These are phyloP conservation scores for Xylaria longipes DNA, from an alignment of 495 filamentous ascomycete species.

Conservation along the genomic window DNA sequence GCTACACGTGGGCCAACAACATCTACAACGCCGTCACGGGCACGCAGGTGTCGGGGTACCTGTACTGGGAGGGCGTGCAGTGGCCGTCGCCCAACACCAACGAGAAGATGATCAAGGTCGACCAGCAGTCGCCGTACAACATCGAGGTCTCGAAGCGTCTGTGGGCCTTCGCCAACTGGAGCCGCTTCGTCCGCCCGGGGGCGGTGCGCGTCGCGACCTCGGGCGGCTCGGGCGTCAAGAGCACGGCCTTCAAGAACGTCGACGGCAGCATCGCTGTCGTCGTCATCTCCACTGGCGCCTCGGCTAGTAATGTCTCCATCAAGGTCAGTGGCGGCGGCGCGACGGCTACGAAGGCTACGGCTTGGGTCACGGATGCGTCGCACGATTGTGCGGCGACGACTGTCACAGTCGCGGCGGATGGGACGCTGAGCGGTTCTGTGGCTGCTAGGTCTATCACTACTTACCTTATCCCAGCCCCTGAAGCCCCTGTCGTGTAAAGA, in stretches of 20 bases:
- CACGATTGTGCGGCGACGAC: slow-evolving; percentile 41
- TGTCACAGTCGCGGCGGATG: slow-evolving; percentile 38
- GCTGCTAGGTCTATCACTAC: slow-evolving; percentile 46
- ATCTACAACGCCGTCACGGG: slow-evolving; percentile 55
- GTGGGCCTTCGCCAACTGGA: slow-evolving; percentile 62
- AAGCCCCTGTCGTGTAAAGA: slow-evolving; percentile 14
- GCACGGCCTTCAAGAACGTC: slow-evolving; percentile 57
- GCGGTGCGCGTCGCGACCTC: slow-evolving; percentile 49
- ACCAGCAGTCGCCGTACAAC: slow-evolving; percentile 44
- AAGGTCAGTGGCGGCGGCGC: slow-evolving; percentile 34
- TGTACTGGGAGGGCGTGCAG: slow-evolving; percentile 64
- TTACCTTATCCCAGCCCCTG: slow-evolving; percentile 40
- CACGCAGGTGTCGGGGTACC: slow-evolving; percentile 53
- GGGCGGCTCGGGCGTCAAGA: slow-evolving; percentile 45
- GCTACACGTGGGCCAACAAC: slow-evolving; percentile 63
- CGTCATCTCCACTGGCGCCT: slow-evolving; percentile 53
- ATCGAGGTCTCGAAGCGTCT: slow-evolving; percentile 53
- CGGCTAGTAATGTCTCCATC: slow-evolving; percentile 38
- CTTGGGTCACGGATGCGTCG: slow-evolving; percentile 47
- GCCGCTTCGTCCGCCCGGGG: slow-evolving; percentile 57
- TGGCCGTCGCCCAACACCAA: slow-evolving; percentile 55
- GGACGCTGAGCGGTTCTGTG: slow-evolving; percentile 45
- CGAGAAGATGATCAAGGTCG: slow-evolving; percentile 54
- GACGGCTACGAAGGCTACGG: slow-evolving; percentile 34
- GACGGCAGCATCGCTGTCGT: slow-evolving; percentile 56